Conservation (phyloP, 2,329 filamentous ascomycete genomes). For the Lachnellula occidentalis region DNA sequence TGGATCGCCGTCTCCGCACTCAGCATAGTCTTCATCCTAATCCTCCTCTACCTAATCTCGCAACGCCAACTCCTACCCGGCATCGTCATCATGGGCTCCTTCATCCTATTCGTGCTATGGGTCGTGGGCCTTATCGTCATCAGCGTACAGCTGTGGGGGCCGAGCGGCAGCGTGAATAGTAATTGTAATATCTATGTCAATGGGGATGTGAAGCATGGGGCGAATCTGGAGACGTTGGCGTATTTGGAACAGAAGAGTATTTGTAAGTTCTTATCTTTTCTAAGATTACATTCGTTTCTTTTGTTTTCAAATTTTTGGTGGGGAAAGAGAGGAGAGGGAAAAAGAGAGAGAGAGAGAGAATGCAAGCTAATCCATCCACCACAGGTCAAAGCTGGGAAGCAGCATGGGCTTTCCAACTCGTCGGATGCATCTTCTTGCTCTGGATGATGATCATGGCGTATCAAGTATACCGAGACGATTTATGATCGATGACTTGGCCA, state of each 20-base stretch:
- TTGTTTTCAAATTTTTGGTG: neutral
- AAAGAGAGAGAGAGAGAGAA: neutral
- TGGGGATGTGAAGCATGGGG: constrained; percentile 43
- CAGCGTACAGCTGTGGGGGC: constrained; percentile 59
- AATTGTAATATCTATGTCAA: constrained; percentile 57
- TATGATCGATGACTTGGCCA: too few relatives aligned
- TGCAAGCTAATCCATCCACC: constrained; percentile 12
- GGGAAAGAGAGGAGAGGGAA: neutral
- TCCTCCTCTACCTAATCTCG: constrained; percentile 58
- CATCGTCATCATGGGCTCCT: constrained; percentile 60
- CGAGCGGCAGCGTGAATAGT: constrained; percentile 50
- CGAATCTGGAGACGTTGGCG: constrained; percentile 50
- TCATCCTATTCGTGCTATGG: constrained; percentile 64
- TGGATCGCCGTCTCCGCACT: constrained; percentile 55
- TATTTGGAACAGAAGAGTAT: constrained; percentile 60
- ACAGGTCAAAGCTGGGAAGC: constrained; percentile 58
- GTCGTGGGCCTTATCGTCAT: constrained; percentile 59
- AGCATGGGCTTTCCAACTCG: constrained; percentile 57
- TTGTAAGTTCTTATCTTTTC: constrained; percentile 45
- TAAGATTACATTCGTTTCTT: neutral
- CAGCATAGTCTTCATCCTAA: constrained; percentile 59
- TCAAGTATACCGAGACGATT: constrained; percentile 45
- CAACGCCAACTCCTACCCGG: constrained; percentile 56
- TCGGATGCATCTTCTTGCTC: constrained; percentile 55
- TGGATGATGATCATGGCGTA: constrained; percentile 66